These are phyloP conservation scores for Pterocarpus macrocarpus DNA, from an alignment of 306 rosid species.

Conservation along the genomic window DNA sequence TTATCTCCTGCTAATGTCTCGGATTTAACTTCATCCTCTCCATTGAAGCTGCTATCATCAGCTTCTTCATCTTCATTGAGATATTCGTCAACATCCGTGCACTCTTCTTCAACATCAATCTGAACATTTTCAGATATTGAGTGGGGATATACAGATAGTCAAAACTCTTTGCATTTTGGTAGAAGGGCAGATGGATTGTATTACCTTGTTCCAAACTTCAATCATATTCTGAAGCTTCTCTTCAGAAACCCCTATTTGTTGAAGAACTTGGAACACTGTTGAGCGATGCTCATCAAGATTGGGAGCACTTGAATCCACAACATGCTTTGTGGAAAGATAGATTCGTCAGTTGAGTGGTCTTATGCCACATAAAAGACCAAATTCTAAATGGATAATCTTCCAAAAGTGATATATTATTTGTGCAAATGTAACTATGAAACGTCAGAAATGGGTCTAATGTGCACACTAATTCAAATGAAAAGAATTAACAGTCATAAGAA, in stretches of 20 bases:
- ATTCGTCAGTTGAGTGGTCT: constrained; percentile 34
- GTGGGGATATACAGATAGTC: constrained; percentile 26
- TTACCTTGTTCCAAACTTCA: constrained; percentile 98
- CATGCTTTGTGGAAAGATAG: constrained; percentile 70
- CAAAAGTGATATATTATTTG: neutral
- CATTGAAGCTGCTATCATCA: constrained; percentile 51
- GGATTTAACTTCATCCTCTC: constrained; percentile 47
- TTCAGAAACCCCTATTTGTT: constrained; percentile 83
- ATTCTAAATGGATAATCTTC: constrained; percentile 15
- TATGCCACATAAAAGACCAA: constrained; percentile 12
- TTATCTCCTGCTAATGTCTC: constrained; percentile 34
- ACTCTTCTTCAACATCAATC: constrained; percentile 78
- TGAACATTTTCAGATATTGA: constrained; percentile 49
- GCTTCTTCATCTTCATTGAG: constrained; percentile 51
- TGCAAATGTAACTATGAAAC: neutral
- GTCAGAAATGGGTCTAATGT: constrained; percentile 1
- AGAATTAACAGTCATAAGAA: neutral
- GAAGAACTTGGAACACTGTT: constrained; percentile 84
- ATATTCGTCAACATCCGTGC: constrained; percentile 51
- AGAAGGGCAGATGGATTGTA: constrained; percentile 25
- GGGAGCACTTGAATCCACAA: constrained; percentile 94
- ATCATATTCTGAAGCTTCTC: constrained; percentile 89
- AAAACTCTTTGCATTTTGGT: constrained; percentile 1
- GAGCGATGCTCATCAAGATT: constrained; percentile 92
- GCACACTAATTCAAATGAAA: neutral